phyloP scores from a whole-genome alignment of 352 stramenopile genomes.

The Albugo candida region DNA sequence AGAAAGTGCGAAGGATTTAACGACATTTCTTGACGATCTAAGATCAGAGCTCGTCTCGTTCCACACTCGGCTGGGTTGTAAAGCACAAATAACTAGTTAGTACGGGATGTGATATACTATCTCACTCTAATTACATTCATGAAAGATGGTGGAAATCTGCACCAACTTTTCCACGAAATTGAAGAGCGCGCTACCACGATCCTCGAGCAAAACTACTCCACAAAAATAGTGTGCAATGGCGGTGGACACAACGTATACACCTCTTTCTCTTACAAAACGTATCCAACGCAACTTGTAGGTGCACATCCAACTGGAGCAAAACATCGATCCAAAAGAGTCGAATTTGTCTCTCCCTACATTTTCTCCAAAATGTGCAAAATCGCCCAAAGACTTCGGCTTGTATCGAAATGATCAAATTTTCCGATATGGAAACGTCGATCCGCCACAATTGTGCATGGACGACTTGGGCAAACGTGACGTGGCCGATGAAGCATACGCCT shows the following conservation, averaged over 20 bases:
- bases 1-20: slow-evolving; percentile 25
- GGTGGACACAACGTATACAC: background rate
- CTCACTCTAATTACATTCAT: too few species aligned
- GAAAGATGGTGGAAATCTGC: too few species aligned
- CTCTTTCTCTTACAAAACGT: background rate
- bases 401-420: slow-evolving; percentile 26
- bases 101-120: too few species aligned
- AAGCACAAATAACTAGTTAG: too few species aligned
- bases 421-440: slow-evolving; percentile 34
- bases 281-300: background rate
- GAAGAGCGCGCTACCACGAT: too few species aligned
- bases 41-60: background rate
- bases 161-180: too few species aligned
- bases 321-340: background rate
- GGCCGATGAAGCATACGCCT: slow-evolving; percentile 69
- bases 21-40: background rate
- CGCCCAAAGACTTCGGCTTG: slow-evolving; percentile 10
- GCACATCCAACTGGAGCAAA: background rate
- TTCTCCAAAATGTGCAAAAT: background rate
- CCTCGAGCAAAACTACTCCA: too few species aligned
- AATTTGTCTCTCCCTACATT: too few species aligned
- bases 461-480: slow-evolving; percentile 73
- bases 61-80: too few species aligned
- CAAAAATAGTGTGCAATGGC: background rate
- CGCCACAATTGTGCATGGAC: slow-evolving; percentile 48